Conservation (phyloP, 345 rosid genomes). For the Corchorus olitorius region DNA sequence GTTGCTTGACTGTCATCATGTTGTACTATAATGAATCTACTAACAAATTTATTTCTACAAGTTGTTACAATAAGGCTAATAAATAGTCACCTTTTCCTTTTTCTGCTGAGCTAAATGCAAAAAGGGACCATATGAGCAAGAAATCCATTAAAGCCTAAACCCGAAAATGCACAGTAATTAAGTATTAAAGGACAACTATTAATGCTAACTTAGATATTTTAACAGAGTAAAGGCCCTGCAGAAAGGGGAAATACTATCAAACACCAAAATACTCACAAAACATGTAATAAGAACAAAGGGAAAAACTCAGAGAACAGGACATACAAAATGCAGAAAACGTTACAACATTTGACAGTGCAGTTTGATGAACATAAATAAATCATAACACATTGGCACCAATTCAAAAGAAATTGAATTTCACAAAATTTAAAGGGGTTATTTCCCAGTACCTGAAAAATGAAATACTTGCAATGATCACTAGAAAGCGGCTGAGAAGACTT, state of each 20-base stretch:
- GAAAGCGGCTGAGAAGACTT: constrained; percentile 71
- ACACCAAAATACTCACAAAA: not conserved
- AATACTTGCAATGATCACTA: constrained; percentile 82
- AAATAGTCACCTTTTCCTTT: not conserved
- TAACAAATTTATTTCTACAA: constrained; percentile 3
- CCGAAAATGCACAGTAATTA: not conserved
- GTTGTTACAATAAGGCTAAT: not conserved
- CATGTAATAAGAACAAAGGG: not conserved
- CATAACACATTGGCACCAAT: not conserved
- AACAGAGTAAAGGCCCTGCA: not conserved
- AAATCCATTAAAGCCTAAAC: constrained; percentile 7
- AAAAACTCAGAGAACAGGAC: constrained; percentile 4
- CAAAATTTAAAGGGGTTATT: not conserved
- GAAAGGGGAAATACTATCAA: constrained; percentile 6
- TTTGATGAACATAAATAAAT: not conserved
- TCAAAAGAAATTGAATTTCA: not conserved
- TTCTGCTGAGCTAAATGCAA: constrained; percentile 1
- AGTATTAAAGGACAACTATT: not conserved
- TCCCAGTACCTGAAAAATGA: constrained; percentile 69
- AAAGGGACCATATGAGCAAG: not conserved
- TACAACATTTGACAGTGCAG: not conserved
- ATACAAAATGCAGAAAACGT: not conserved
- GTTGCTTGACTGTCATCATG: not conserved
- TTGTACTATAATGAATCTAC: not conserved
- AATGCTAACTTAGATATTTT: not conserved